Evolutionary conservation across 371 early-diverging fungal species (phyloP).

Genomic region (Modicella reniformis): DNA sequence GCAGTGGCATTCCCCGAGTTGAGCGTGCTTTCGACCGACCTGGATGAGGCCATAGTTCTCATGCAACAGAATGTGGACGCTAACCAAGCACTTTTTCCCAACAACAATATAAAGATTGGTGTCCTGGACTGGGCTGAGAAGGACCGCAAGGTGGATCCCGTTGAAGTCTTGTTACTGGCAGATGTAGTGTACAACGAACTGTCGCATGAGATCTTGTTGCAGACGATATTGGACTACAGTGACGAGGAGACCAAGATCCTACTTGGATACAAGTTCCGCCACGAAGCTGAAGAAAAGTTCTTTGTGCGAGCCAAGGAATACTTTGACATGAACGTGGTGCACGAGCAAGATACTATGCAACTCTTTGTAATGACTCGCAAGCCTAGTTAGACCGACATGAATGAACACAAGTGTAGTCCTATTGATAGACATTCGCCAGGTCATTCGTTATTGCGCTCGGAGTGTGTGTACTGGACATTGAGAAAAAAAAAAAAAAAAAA

Average conservation of each 20-base stretch:
- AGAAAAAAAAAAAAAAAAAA: too few species aligned
- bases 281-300: slow-evolving; percentile 48
- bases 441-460: too few species aligned
- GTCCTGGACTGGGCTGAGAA: slow-evolving; percentile 54
- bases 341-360: slow-evolving; percentile 54
- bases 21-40: slow-evolving; percentile 43
- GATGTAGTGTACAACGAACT: slow-evolving; percentile 54
- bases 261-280: slow-evolving; percentile 55
- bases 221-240: slow-evolving; percentile 51
- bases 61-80: slow-evolving; percentile 55
- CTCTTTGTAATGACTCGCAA: slow-evolving; percentile 52
- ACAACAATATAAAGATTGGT: slow-evolving; percentile 46
- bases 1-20: slow-evolving; percentile 51
- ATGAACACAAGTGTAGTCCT: too few species aligned
- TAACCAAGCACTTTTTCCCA: slow-evolving; percentile 35
- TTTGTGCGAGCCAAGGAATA: slow-evolving; percentile 43
- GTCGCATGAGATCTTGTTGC: slow-evolving; percentile 42
- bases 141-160: slow-evolving; percentile 48
- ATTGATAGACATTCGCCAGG: too few species aligned
- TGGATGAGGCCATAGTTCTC: slow-evolving; percentile 46
- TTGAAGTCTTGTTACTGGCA: slow-evolving; percentile 47
- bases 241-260: slow-evolving; percentile 44
- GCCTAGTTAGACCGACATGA: background rate
- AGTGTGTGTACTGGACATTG: too few species aligned
- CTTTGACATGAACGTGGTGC: slow-evolving; percentile 44